A percentile compares a stretch with the other conserved stretches of the same genome.
Conservation (phyloP, 176 grass and related monocot genomes). For the Pontederia crassipes region DNA sequence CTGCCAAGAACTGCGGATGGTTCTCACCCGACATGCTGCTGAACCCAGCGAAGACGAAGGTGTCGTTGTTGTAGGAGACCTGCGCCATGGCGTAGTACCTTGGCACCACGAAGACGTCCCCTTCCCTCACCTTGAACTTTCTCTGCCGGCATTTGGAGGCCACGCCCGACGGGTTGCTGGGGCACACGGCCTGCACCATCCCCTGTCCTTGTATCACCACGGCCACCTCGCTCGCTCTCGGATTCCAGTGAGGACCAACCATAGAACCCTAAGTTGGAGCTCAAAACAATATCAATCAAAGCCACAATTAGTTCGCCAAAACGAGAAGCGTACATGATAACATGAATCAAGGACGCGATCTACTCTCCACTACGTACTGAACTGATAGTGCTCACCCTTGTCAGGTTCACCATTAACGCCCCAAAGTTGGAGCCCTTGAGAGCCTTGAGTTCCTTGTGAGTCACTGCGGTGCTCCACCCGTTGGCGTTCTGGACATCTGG, state of each 20-base stretch:
- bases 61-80: conserved; percentile 72
- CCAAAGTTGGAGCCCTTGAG: conserved; percentile 47
- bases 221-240: conserved; percentile 61
- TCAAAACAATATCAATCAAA: background rate
- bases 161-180: conserved; percentile 21
- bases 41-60: conserved; percentile 75
- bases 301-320: background rate
- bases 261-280: conserved; percentile 42
- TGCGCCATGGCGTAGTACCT: conserved; percentile 78
- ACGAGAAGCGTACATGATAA: background rate
- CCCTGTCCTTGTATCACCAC: conserved; percentile 48
- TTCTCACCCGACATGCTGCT: conserved; percentile 58
- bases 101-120: conserved; percentile 65
- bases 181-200: conserved; percentile 60
- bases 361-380: no score
- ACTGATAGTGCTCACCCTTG: conserved; percentile 26
- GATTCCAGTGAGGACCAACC: conserved; percentile 90
- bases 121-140: conserved; percentile 44
- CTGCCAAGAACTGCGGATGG: conserved; percentile 78
- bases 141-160: conserved; percentile 29
- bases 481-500: conserved; percentile 71
- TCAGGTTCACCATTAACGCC: conserved; percentile 82
- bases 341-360: no score
- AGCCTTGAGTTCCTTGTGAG: conserved; percentile 41
- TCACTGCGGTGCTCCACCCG: conserved; percentile 78